Conservation (phyloP, 176 grass and related monocot genomes). For the Miscanthus lutarioriparius region DNA sequence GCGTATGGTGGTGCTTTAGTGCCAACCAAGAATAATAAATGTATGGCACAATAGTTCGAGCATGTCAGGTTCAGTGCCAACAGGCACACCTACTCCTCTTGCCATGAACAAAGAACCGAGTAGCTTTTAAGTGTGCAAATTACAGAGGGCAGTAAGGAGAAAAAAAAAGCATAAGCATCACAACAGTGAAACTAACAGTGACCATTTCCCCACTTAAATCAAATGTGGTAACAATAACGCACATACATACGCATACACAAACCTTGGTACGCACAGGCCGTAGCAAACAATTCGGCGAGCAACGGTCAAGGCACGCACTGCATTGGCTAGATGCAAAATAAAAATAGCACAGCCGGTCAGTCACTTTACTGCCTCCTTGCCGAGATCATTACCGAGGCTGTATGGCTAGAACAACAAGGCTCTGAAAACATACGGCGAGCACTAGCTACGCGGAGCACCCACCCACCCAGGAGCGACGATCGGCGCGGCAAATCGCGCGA, state of each 20-base stretch:
- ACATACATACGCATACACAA: neutral
- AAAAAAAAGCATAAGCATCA: neutral
- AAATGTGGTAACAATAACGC: neutral
- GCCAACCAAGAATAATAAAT: neutral
- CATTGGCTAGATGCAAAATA: neutral
- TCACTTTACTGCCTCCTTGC: neutral
- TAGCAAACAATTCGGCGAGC: neutral
- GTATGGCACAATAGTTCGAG: neutral
- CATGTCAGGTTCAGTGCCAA: neutral
- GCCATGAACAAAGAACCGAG: neutral
- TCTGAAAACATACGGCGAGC: too few species aligned
- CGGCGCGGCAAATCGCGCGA: too few species aligned
- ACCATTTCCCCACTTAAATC: neutral
- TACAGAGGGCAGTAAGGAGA: neutral
- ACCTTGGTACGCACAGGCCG: neutral
- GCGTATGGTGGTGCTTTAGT: neutral
- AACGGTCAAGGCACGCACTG: neutral
- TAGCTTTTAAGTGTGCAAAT: neutral
- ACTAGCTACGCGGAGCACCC: too few species aligned
- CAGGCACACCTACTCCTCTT: neutral
- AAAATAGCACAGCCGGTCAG: neutral
- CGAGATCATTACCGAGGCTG: neutral
- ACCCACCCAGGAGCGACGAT: too few species aligned
- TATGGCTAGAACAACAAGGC: neutral
- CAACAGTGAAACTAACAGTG: neutral